Conservation (phyloP, 805 yeast genomes). For the Allodekkera sacchari region DNA sequence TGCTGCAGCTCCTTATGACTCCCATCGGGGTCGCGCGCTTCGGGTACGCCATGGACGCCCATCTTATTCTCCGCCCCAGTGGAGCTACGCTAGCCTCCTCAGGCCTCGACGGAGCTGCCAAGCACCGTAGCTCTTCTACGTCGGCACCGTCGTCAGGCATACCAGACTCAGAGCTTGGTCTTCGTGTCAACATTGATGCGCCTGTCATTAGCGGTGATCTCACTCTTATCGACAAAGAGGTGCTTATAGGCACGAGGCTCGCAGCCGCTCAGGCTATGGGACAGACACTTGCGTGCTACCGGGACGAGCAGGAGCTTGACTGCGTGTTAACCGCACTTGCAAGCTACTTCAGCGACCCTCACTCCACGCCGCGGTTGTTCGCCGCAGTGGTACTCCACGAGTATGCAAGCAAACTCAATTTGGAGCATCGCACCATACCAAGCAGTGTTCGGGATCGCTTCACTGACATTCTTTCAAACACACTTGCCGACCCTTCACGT, state of each 20-base stretch:
- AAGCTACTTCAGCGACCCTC: conserved; percentile 45
- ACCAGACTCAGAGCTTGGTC: conserved; percentile 44
- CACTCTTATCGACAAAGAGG: conserved; percentile 69
- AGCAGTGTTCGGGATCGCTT: conserved; percentile 6
- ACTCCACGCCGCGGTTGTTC: conserved; percentile 74
- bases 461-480: conserved; percentile 20
- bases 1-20: conserved; percentile 68
- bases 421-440: conserved; percentile 7
- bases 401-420: conserved; percentile 31
- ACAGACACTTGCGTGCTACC: conserved; percentile 43
- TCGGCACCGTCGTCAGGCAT: conserved; percentile 23
- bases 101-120: conserved; percentile 11
- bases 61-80: conserved; percentile 72
- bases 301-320: conserved; percentile 27
- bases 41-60: conserved; percentile 74
- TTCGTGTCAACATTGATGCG: conserved; percentile 80
- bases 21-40: conserved; percentile 93
- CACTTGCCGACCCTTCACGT: conserved; percentile 33
- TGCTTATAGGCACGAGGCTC: conserved; percentile 65
- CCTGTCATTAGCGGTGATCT: conserved; percentile 91
- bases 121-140: not conserved
- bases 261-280: conserved; percentile 76
- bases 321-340: conserved; percentile 31
- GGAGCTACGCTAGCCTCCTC: conserved; percentile 36
- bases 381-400: conserved; percentile 66